A percentile compares a stretch with the other conserved stretches of the same genome.
These are phyloP conservation scores for Eucalyptus polyanthemos DNA, from an alignment of 345 rosid genomes.

Conservation along the genomic window DNA sequence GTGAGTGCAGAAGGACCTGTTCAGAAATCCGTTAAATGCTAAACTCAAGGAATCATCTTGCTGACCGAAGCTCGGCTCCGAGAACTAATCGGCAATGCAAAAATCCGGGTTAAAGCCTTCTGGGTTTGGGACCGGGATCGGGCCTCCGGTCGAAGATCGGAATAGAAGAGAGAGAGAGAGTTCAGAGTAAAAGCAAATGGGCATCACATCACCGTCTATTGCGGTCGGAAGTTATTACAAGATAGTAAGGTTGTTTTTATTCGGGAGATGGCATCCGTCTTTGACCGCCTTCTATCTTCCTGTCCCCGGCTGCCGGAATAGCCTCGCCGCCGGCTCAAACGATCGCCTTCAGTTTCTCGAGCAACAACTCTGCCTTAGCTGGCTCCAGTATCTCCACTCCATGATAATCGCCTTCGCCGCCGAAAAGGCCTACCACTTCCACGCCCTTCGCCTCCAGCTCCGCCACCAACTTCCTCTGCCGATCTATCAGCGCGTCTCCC, in stretches of 20 bases:
- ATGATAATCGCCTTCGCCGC: not conserved
- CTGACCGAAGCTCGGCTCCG: not conserved
- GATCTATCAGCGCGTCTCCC: slow-evolving; percentile 14
- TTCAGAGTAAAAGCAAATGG: not conserved
- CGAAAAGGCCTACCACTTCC: not conserved
- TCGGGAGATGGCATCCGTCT: not conserved
- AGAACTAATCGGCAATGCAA: not conserved
- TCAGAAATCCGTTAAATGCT: not conserved
- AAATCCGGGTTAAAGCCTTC: not conserved
- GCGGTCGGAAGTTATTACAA: not conserved
- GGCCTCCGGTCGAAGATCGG: not conserved
- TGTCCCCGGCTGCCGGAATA: not conserved
- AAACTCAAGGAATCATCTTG: not conserved
- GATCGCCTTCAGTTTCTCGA: not conserved
- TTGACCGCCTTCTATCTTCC: not conserved
- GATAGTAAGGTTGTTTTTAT: not conserved
- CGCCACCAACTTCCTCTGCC: slow-evolving; percentile 2
- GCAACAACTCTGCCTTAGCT: not conserved
- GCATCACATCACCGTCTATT: not conserved
- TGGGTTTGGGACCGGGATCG: not conserved
- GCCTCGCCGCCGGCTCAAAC: not conserved
- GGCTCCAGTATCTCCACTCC: not conserved
- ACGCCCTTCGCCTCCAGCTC: slow-evolving; percentile 9
- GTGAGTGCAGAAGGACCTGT: not conserved
- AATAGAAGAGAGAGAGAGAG: not conserved